These are phyloP conservation scores for Plasmodium inui DNA, from an alignment of 169 alveolate genomes.

Conservation along the genomic window DNA sequence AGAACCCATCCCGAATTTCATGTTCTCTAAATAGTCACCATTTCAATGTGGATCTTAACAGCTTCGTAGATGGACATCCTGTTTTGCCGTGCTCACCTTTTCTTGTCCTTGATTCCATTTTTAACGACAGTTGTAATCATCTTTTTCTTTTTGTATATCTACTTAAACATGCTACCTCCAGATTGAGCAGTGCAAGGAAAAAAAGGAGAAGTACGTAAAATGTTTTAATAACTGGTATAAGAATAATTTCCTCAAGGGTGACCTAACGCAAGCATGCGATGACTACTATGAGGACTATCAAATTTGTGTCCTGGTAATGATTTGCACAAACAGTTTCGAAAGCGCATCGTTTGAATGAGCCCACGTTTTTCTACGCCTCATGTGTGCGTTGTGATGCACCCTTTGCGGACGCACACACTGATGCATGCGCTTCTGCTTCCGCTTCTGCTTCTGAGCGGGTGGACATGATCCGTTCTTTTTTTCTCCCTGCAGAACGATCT, in stretches of 20 bases:
- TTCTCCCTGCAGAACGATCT: constrained; percentile 42
- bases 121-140: not conserved
- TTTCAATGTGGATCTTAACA: not conserved
- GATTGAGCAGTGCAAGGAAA: constrained; percentile 79
- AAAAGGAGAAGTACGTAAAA: constrained; percentile 78
- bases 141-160: not conserved
- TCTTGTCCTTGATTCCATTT: constrained; percentile 3
- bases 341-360: not conserved
- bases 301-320: constrained; percentile 80
- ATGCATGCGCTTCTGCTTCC: not conserved
- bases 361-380: not conserved
- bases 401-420: not conserved
- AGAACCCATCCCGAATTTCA: not conserved
- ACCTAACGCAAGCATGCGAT: constrained; percentile 80
- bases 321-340: not conserved
- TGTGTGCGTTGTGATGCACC: not conserved
- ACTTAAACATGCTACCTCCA: not conserved
- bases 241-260: constrained; percentile 84
- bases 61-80: not conserved
- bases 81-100: not conserved
- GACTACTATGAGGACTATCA: constrained; percentile 78
- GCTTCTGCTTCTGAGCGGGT: not conserved
- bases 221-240: constrained; percentile 84
- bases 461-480: not conserved
- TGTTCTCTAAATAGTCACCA: not conserved